Evolutionary conservation across 495 filamentous ascomycete species (phyloP).

Genomic region (Talaromyces borbonicus): DNA sequence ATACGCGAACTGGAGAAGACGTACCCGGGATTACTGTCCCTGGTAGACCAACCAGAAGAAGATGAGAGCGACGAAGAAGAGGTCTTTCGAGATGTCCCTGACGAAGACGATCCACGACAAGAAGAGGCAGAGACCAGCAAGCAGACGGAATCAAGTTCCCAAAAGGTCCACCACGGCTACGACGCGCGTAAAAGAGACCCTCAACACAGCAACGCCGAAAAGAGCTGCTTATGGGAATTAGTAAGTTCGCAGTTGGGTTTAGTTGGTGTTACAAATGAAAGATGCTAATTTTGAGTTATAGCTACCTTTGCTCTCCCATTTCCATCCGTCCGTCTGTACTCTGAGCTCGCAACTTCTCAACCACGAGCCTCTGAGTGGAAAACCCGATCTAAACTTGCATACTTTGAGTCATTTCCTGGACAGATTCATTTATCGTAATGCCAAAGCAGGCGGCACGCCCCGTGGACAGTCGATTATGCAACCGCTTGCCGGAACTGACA

Average conservation of each 20-base stretch:
- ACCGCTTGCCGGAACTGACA: conserved; percentile 61
- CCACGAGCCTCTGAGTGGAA: conserved; percentile 59
- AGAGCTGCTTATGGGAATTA: conserved; percentile 87
- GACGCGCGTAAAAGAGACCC: conserved; percentile 88
- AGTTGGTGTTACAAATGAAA: neutral
- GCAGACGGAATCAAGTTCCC: conserved; percentile 12
- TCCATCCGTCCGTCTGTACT: conserved; percentile 90
- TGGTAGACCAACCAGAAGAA: conserved; percentile 66
- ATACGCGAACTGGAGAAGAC: conserved; percentile 67
- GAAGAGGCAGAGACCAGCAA: conserved; percentile 13
- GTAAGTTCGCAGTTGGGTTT: conserved; percentile 29
- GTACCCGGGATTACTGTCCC: conserved; percentile 62
- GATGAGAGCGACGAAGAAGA: conserved; percentile 60
- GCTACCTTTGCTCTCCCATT: conserved; percentile 70
- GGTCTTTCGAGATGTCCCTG: conserved; percentile 57
- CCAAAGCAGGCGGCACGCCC: conserved; percentile 52
- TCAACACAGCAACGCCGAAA: conserved; percentile 80
- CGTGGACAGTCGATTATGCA: conserved; percentile 92
- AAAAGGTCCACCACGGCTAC: conserved; percentile 40
- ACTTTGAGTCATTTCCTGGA: conserved; percentile 93
- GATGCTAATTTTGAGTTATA: conserved; percentile 12
- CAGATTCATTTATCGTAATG: conserved; percentile 89
- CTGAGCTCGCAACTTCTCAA: conserved; percentile 62
- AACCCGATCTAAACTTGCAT: conserved; percentile 79
- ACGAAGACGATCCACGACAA: conserved; percentile 40